Evolutionary conservation across 805 yeast genomes (phyloP).

Genomic region (Barnettozyma sp.): DNA sequence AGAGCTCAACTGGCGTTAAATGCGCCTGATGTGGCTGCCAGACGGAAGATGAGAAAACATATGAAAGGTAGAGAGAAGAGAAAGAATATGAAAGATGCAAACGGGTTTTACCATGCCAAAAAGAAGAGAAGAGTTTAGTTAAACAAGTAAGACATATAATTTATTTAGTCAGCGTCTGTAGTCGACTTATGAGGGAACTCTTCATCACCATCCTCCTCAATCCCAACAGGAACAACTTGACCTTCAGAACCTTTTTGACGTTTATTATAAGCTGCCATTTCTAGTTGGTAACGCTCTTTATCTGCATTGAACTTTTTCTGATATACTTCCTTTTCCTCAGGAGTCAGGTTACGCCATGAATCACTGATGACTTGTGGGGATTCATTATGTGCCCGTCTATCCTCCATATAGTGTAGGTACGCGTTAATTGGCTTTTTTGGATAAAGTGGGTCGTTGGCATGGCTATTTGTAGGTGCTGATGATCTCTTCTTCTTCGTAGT

Average conservation of each 20-base stretch:
- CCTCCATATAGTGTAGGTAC: slow-evolving; percentile 38
- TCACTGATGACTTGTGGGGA: slow-evolving; percentile 36
- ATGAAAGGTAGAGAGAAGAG: slow-evolving; percentile 70
- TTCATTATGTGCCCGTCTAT: slow-evolving; percentile 2
- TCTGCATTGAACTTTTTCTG: slow-evolving; percentile 74
- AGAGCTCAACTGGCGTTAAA: slow-evolving; percentile 68
- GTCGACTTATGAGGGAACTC: slow-evolving; percentile 22
- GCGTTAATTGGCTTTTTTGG: slow-evolving; percentile 92
- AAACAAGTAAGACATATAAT: background rate
- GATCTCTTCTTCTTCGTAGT: slow-evolving; percentile 23
- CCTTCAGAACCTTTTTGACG: slow-evolving; percentile 6
- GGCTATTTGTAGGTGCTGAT: slow-evolving; percentile 14
- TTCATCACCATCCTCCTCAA: slow-evolving; percentile 4
- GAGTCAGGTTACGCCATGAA: slow-evolving; percentile 72
- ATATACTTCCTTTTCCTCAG: slow-evolving; percentile 65
- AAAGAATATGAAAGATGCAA: slow-evolving; percentile 65
- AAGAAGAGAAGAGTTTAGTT: slow-evolving; percentile 30
- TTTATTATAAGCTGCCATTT: slow-evolving; percentile 50
- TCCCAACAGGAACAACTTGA: background rate
- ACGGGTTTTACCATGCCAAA: slow-evolving; percentile 65
- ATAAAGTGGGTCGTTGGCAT: slow-evolving; percentile 68
- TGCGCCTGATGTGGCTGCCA: slow-evolving; percentile 80
- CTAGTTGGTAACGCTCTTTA: slow-evolving; percentile 63
- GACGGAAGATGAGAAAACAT: slow-evolving; percentile 70
- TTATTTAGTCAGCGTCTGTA: slow-evolving; percentile 2